phyloP scores from a whole-genome alignment of 441 rosid species.

The Pelargonium citronellum region DNA sequence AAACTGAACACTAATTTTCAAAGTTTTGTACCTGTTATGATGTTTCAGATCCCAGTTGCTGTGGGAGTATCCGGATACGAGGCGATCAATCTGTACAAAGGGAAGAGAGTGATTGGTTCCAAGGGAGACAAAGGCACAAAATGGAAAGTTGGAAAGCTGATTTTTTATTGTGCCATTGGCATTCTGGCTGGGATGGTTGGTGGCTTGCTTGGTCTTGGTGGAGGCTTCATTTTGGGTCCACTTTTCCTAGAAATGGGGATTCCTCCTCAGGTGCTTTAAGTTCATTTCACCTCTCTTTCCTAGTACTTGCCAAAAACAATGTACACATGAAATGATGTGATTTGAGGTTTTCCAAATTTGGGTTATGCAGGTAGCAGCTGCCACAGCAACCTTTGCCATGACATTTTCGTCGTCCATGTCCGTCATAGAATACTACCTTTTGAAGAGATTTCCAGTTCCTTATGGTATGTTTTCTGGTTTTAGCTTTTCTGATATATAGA shows the following conservation, averaged over 20 bases:
- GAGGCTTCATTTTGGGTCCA: constrained; percentile 76
- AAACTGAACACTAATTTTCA: constrained; percentile 3
- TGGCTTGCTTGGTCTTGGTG: constrained; percentile 67
- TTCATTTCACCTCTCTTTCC: too few species aligned
- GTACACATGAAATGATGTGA: background rate
- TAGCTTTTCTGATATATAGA: constrained; percentile 4
- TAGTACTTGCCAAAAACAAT: too few species aligned
- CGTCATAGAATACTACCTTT: constrained; percentile 69
- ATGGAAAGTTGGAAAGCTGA: constrained; percentile 36
- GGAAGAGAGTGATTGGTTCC: constrained; percentile 53
- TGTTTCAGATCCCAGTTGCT: constrained; percentile 55
- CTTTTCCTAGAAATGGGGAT: constrained; percentile 64
- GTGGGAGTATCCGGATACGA: constrained; percentile 50
- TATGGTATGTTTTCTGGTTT: constrained; percentile 27
- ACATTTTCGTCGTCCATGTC: constrained; percentile 72
- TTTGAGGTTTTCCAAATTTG: too few species aligned
- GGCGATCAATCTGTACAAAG: constrained; percentile 53
- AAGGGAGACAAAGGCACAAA: constrained; percentile 44
- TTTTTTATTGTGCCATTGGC: constrained; percentile 42
- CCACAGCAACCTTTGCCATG: constrained; percentile 78
- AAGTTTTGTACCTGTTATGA: background rate
- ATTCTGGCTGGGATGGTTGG: constrained; percentile 57
- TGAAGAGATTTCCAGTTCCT: constrained; percentile 65
- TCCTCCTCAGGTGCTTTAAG: constrained; percentile 51
- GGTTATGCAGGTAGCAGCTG: constrained; percentile 54